phyloP scores from a whole-genome alignment of 176 grass and related monocot genomes.

The Avena insularis region DNA sequence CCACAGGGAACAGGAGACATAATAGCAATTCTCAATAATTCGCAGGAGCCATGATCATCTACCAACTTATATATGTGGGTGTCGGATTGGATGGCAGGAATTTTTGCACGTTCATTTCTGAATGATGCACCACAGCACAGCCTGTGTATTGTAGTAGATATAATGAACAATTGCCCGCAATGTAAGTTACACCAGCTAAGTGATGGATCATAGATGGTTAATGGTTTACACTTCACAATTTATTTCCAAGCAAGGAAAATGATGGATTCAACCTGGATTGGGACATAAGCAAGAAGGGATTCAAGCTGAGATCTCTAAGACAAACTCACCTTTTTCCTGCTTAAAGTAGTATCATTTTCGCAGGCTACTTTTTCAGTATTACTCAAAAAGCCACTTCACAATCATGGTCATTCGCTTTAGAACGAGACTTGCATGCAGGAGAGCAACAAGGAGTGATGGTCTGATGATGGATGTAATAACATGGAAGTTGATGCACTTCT shows the following conservation, averaged over 20 bases:
- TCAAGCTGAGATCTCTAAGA: slow-evolving; percentile 1
- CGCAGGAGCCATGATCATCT: neutral
- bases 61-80: neutral
- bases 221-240: neutral
- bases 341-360: slow-evolving; percentile 17
- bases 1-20: neutral
- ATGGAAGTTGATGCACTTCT: slow-evolving; percentile 26
- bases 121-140: neutral
- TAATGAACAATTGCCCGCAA: neutral
- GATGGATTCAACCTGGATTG: neutral
- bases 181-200: neutral
- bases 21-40: slow-evolving; percentile 41
- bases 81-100: neutral
- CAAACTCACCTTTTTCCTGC: neutral
- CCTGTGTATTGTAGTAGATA: neutral
- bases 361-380: neutral
- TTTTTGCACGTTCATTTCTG: slow-evolving; percentile 12
- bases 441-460: neutral
- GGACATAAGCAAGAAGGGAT: neutral
- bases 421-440: slow-evolving; percentile 8
- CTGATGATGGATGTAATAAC: slow-evolving; percentile 16
- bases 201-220: neutral
- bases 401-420: slow-evolving; percentile 32
- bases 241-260: neutral
- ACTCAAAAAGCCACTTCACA: slow-evolving; percentile 15